These are phyloP conservation scores for Hyaloscypha hepaticicola DNA, from an alignment of 495 filamentous ascomycete genomes.

Conservation along the genomic window DNA sequence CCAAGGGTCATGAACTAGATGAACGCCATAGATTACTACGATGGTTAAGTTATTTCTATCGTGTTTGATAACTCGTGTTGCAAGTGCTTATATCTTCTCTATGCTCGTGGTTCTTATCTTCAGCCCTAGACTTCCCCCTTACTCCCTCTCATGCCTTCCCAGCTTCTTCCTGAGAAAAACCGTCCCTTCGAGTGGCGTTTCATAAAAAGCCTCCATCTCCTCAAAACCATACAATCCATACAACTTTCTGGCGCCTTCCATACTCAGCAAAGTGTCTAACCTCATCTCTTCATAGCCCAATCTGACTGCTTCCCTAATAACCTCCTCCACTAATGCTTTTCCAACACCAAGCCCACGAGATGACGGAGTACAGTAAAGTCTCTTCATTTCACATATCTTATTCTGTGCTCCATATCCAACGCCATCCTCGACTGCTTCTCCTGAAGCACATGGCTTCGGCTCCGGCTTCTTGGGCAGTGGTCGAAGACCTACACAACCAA, in stretches of 20 bases:
- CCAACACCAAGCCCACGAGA: slow-evolving; percentile 52
- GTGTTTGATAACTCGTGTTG: not conserved
- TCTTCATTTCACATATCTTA: slow-evolving; percentile 59
- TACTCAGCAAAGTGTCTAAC: slow-evolving; percentile 57
- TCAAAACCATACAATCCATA: slow-evolving; percentile 54
- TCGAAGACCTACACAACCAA: slow-evolving; percentile 55
- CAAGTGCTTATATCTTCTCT: too few relatives aligned
- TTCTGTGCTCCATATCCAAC: slow-evolving; percentile 10
- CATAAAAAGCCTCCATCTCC: slow-evolving; percentile 55
- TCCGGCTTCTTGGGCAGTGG: slow-evolving; percentile 16
- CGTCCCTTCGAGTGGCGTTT: slow-evolving; percentile 52
- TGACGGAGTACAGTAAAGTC: slow-evolving; percentile 49
- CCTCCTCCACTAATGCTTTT: slow-evolving; percentile 41
- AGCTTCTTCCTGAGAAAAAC: slow-evolving; percentile 31
- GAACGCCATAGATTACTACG: not conserved
- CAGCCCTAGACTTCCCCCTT: too few relatives aligned
- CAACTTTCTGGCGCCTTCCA: slow-evolving; percentile 49
- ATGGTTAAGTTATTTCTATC: not conserved
- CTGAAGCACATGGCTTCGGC: not conserved
- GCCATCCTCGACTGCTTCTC: not conserved
- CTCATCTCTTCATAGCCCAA: slow-evolving; percentile 55
- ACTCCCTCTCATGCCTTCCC: not conserved
- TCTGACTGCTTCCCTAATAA: slow-evolving; percentile 43
- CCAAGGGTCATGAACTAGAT: not conserved
- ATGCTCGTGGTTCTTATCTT: too few relatives aligned